These are phyloP conservation scores for Pontederia paniculata DNA, from an alignment of 176 grass and related monocot genomes.

Conservation along the genomic window DNA sequence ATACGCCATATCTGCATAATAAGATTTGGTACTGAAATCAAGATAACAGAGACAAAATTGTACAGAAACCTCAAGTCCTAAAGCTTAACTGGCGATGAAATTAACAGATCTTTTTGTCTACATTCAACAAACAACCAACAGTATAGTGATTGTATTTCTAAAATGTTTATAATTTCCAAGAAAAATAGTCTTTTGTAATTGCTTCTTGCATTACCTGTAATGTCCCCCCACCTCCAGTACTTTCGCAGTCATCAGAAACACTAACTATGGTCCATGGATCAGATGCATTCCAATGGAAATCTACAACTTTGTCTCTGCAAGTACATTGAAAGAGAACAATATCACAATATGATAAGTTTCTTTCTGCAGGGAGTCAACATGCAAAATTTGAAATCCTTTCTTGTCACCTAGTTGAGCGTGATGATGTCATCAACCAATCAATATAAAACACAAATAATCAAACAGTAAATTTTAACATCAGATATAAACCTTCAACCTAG, in stretches of 20 bases:
- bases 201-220: constrained; percentile 81
- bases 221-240: constrained; percentile 91
- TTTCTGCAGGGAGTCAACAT: neutral
- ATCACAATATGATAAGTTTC: constrained; percentile 4
- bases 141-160: too few relatives aligned
- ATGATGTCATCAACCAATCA: too few relatives aligned
- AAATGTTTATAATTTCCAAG: too few relatives aligned
- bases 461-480: neutral
- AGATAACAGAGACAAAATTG: neutral
- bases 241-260: constrained; percentile 94
- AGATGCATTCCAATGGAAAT: constrained; percentile 88
- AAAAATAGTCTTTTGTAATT: too few relatives aligned
- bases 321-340: constrained; percentile 1
- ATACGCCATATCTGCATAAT: constrained; percentile 83
- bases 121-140: too few relatives aligned
- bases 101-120: too few relatives aligned
- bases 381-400: too few relatives aligned
- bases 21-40: constrained; percentile 1
- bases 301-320: constrained; percentile 67
- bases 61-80: too few relatives aligned
- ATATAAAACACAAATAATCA: too few relatives aligned
- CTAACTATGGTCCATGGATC: constrained; percentile 97
- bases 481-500: neutral
- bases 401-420: too few relatives aligned
- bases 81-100: too few relatives aligned